A percentile compares a stretch with the other conserved stretches of the same genome.
Evolutionary conservation across 768 basidiomycete genomes (phyloP).

Genomic region (Tylopilus sp.): DNA sequence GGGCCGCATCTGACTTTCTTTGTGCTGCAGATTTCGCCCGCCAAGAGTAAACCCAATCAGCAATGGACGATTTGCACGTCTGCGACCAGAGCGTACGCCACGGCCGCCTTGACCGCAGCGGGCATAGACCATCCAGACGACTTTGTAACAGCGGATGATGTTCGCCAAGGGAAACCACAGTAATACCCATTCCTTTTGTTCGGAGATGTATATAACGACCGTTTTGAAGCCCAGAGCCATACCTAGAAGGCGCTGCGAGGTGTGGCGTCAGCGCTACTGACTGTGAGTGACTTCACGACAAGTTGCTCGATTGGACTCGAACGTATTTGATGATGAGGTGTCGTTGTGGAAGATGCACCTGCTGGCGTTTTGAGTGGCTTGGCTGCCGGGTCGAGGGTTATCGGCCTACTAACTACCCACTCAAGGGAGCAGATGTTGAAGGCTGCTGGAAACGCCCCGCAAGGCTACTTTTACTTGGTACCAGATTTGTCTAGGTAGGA

Average conservation of each 20-base stretch:
- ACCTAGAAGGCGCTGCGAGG: slow-evolving; percentile 76
- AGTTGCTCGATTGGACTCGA: not conserved
- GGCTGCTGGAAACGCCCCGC: slow-evolving; percentile 44
- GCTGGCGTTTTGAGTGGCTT: slow-evolving; percentile 77
- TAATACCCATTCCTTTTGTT: slow-evolving; percentile 25
- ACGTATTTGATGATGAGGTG: slow-evolving; percentile 40
- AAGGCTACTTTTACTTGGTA: slow-evolving; percentile 50
- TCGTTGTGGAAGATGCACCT: slow-evolving; percentile 93
- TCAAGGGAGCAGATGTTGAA: slow-evolving; percentile 62
- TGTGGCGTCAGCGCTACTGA: slow-evolving; percentile 54
- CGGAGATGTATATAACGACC: slow-evolving; percentile 1
- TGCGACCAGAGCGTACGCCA: slow-evolving; percentile 75
- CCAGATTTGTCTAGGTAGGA: slow-evolving; percentile 65
- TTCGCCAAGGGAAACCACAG: slow-evolving; percentile 77
- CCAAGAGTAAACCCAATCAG: slow-evolving; percentile 45
- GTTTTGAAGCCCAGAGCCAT: slow-evolving; percentile 73
- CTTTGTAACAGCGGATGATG: slow-evolving; percentile 83
- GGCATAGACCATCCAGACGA: slow-evolving; percentile 67
- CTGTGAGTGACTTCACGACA: slow-evolving; percentile 16
- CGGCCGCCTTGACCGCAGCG: slow-evolving; percentile 62
- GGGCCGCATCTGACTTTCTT: slow-evolving; percentile 14
- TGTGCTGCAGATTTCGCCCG: slow-evolving; percentile 25
- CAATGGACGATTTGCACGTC: slow-evolving; percentile 88
- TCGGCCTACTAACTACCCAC: slow-evolving; percentile 84
- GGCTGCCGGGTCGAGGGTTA: slow-evolving; percentile 78